Base-by-base conservation (phyloP, 495 filamentous ascomycete genomes). In the Staphylotrichum longicolle region DNA sequence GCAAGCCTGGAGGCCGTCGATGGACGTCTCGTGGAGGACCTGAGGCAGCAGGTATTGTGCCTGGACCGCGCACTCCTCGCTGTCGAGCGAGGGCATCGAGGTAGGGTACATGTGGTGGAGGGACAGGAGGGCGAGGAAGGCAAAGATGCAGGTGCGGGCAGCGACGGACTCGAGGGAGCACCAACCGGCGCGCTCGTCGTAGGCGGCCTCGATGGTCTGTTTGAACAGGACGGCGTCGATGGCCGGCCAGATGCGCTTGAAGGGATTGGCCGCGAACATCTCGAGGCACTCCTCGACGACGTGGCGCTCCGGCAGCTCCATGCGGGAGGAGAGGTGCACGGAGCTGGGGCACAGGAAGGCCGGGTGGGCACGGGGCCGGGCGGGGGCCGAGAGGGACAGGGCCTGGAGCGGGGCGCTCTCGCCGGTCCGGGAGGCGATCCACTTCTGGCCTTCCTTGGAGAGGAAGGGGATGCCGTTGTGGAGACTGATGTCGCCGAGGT, bases 391-490 rank as follows among this genome's bases (percentile, higher is more conserved):
- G 5, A 71, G 71, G 42, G 68, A 74, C 40, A 81, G 64, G 11
- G 65, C 74, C 39, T 75, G 73, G 42, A 77, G 66, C 12, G 72
- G 63, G 12, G 79, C 66, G 7, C 60, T 62, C 60, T 81, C 74
- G 10, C 79, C 80, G 4, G 80, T 80, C 14, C 75, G 74, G 27
- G 77, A 68, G 39, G 74, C 68, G 40, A 83, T 76, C 78, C 78
- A 81, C 61, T 72, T 65, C 52, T 74, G 77, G 2, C 79, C 78
- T 40, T 79, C 77, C 1, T 72, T 70, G 0, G 80, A 71, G 39
- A 83, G 67, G 35, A 79, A 73, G 10, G 79, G 80, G 8, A 81
- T 74, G 7, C 78, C 78, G 1, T 76, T 78, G 53, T 78, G 73
- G 44, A 75, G 54, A 61, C 77, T 81, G 42, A 81, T 76, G 4